Conservation (phyloP, 2,329 filamentous ascomycete species). For the Alternaria angustiovoidea region DNA sequence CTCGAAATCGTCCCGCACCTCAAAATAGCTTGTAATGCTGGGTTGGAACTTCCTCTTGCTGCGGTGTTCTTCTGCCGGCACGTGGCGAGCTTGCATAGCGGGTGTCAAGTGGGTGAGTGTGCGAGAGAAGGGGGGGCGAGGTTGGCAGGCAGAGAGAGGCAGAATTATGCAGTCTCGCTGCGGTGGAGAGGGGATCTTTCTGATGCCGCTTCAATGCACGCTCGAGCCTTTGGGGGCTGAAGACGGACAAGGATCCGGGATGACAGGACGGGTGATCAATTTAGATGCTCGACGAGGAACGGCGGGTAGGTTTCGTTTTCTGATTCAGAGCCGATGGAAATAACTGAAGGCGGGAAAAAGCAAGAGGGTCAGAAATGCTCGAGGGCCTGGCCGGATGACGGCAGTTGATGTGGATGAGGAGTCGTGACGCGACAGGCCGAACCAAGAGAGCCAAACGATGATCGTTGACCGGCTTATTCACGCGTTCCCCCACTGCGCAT, state of each 20-base stretch:
- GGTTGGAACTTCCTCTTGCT: conserved; percentile 57
- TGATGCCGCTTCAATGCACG: conserved; percentile 32
- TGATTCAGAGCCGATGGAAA: conserved; percentile 6
- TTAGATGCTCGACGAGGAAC: conserved; percentile 22
- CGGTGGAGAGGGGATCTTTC: conserved; percentile 23
- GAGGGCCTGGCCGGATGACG: conserved; percentile 15
- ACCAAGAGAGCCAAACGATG: conserved; percentile 9
- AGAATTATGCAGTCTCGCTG: conserved; percentile 12
- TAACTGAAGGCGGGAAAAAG: conserved; percentile 2
- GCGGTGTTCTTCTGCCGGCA: conserved; percentile 39
- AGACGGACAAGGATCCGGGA: conserved; percentile 21
- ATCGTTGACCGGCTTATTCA: conserved; percentile 21
- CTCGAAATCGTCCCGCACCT: conserved; percentile 32
- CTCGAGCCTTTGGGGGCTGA: conserved; percentile 27
- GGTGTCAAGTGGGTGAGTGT: conserved; percentile 4
- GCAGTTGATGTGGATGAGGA: conserved; percentile 22
- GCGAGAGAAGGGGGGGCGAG: background rate
- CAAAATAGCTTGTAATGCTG: conserved; percentile 56
- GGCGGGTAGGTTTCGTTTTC: conserved; percentile 27
- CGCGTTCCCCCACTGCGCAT: conserved; percentile 13
- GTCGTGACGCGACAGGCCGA: conserved; percentile 21
- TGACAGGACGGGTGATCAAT: conserved; percentile 31
- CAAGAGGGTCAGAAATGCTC: background rate
- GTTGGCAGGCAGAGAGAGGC: background rate
- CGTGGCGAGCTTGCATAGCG: conserved; percentile 20